Evolutionary conservation across 495 filamentous ascomycete genomes (phyloP).

Genomic region (Lophium mytilinum): DNA sequence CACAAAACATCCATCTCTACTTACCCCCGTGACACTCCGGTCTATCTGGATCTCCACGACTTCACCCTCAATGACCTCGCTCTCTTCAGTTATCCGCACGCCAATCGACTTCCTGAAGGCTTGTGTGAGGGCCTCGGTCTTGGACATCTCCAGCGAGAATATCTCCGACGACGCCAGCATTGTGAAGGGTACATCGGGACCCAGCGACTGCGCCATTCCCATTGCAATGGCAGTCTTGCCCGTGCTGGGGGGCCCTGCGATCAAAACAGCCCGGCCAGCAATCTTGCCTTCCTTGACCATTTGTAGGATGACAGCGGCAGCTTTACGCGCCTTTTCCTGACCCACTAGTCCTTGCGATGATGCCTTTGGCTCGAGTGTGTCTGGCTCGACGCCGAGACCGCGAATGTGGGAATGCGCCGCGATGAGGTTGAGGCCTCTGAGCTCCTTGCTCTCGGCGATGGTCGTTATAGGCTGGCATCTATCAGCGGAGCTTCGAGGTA

Average conservation of each 20-base stretch:
- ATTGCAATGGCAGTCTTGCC: constrained; percentile 98
- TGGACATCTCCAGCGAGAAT: constrained; percentile 97
- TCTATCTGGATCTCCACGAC: constrained; percentile 99
- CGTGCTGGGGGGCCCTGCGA: constrained; percentile 94
- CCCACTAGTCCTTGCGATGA: constrained; percentile 96
- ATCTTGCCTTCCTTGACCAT: constrained; percentile 99
- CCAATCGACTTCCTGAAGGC: constrained; percentile 97
- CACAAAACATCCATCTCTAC: constrained; percentile 4
- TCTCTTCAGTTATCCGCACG: constrained; percentile 94
- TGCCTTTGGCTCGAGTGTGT: constrained; percentile 76
- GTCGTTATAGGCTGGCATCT: constrained; percentile 73
- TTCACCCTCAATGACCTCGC: constrained; percentile 97
- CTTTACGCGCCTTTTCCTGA: constrained; percentile 92
- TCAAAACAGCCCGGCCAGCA: constrained; percentile 87
- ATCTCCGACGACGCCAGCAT: constrained; percentile 93
- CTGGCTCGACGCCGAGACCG: constrained; percentile 85
- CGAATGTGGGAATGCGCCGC: constrained; percentile 97
- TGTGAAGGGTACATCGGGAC: constrained; percentile 90
- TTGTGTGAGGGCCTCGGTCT: constrained; percentile 95
- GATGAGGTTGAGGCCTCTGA: constrained; percentile 90
- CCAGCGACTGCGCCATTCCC: constrained; percentile 95
- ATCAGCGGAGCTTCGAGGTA: constrained; percentile 25
- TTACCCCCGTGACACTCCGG: constrained; percentile 83
- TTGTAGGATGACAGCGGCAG: constrained; percentile 87
- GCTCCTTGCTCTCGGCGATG: constrained; percentile 86